These are phyloP conservation scores for Ophiostoma populinum DNA, from an alignment of 2,329 filamentous ascomycete species.

Conservation along the genomic window DNA sequence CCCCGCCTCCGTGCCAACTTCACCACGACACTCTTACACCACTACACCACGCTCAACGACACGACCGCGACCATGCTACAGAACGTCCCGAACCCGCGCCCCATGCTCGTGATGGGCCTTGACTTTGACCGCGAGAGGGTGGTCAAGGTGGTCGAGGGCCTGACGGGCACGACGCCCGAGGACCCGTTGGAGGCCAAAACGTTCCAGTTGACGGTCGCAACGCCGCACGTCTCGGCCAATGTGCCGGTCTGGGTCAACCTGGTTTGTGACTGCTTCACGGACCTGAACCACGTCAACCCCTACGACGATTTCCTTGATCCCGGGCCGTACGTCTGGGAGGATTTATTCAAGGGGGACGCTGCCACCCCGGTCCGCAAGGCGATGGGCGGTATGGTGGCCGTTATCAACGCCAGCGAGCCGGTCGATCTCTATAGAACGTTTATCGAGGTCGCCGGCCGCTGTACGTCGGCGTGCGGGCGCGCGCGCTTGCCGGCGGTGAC, in stretches of 20 bases:
- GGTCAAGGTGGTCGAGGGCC: not conserved
- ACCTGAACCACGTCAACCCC: not conserved
- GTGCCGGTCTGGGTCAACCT: slow-evolving; percentile 51
- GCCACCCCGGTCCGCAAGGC: slow-evolving; percentile 44
- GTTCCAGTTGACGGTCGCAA: slow-evolving; percentile 36
- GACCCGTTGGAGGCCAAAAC: slow-evolving; percentile 38
- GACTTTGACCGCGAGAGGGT: slow-evolving; percentile 21
- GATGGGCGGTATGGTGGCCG: slow-evolving; percentile 41
- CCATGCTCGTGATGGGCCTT: slow-evolving; percentile 41
- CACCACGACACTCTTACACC: no score
- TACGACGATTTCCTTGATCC: not conserved
- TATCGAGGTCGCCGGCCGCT: not conserved
- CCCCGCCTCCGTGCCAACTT: no score
- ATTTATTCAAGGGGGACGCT: slow-evolving; percentile 40
- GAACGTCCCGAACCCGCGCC: slow-evolving; percentile 26
- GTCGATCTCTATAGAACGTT: no score
- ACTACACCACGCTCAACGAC: no score
- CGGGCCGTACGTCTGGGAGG: slow-evolving; percentile 33
- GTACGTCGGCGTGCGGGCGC: slow-evolving; percentile 36
- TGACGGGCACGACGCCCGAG: slow-evolving; percentile 33
- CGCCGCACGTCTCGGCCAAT: slow-evolving; percentile 41
- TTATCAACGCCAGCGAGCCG: slow-evolving; percentile 22
- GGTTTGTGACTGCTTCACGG: slow-evolving; percentile 10
- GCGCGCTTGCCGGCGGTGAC: slow-evolving; percentile 29
- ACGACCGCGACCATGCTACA: no score